These are phyloP conservation scores for Panus rudis DNA, from an alignment of 768 basidiomycete genomes.

Conservation along the genomic window DNA sequence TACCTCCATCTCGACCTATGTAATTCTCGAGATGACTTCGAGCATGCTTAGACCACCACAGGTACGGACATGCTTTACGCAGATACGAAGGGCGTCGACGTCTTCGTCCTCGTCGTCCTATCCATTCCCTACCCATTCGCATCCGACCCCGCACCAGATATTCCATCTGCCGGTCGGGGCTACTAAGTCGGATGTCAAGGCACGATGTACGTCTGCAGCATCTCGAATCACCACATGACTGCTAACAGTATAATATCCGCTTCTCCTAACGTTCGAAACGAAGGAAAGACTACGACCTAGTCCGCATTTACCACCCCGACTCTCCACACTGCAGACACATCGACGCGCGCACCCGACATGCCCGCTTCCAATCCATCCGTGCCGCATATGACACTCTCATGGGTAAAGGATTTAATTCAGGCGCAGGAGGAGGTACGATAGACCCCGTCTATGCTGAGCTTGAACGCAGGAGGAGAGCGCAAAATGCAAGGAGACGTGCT, in stretches of 20 bases:
- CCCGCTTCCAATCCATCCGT: slow-evolving; percentile 58
- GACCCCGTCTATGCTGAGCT: slow-evolving; percentile 48
- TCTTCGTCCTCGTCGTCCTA: slow-evolving; percentile 20
- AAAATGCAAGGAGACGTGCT: slow-evolving; percentile 28
- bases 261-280: not conserved
- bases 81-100: slow-evolving; percentile 16
- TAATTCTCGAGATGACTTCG: too few relatives aligned
- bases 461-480: slow-evolving; percentile 35
- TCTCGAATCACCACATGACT: not conserved
- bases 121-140: slow-evolving; percentile 46
- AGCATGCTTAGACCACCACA: too few relatives aligned
- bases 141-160: slow-evolving; percentile 64
- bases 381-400: slow-evolving; percentile 56
- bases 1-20: too few relatives aligned
- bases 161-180: slow-evolving; percentile 57
- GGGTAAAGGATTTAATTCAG: slow-evolving; percentile 28
- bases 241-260: not conserved
- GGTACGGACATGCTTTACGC: too few relatives aligned
- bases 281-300: slow-evolving; percentile 62
- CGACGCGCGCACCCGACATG: slow-evolving; percentile 40
- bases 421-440: slow-evolving; percentile 17
- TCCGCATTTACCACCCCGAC: slow-evolving; percentile 68
- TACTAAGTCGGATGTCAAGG: slow-evolving; percentile 55
- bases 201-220: slow-evolving; percentile 47
- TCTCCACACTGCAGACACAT: slow-evolving; percentile 37